Conservation (phyloP, 2,329 filamentous ascomycete genomes). For the Ophiostoma populinum region DNA sequence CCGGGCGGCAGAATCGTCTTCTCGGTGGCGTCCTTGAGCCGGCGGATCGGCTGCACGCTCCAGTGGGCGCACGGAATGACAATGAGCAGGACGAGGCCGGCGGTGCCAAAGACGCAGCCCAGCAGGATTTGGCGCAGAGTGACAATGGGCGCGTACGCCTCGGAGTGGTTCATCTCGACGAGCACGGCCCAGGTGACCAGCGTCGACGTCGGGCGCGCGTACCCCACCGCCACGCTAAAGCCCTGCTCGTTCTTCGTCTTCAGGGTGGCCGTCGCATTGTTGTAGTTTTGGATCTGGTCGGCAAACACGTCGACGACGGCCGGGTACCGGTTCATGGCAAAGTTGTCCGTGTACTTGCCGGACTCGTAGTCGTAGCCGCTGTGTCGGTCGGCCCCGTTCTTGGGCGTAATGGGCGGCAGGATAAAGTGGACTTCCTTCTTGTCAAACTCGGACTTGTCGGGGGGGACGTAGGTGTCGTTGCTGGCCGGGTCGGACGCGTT, state of each 20-base stretch:
- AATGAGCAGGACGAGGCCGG: conserved; percentile 53
- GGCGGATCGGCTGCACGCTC: conserved; percentile 62
- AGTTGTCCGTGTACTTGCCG: conserved; percentile 30
- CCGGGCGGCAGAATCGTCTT: conserved; percentile 53
- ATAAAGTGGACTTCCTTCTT: conserved; percentile 37
- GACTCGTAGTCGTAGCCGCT: conserved; percentile 22
- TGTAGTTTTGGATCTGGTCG: conserved; percentile 28
- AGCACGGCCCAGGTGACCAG: conserved; percentile 71
- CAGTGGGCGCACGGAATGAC: conserved; percentile 67
- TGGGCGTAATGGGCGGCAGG: conserved; percentile 30
- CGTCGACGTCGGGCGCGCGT: conserved; percentile 47
- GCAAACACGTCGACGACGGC: conserved; percentile 45
- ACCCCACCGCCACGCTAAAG: conserved; percentile 59
- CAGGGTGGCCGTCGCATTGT: conserved; percentile 53
- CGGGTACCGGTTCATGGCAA: conserved; percentile 43
- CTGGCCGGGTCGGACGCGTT: conserved; percentile 25
- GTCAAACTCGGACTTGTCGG: conserved; percentile 21
- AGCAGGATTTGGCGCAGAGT: conserved; percentile 65
- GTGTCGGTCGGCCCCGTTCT: conserved; percentile 30
- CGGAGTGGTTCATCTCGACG: conserved; percentile 55
- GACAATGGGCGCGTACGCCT: conserved; percentile 61
- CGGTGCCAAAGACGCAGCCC: conserved; percentile 70
- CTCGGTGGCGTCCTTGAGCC: conserved; percentile 57
- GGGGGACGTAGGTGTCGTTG: conserved; percentile 26
- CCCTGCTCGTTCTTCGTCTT: conserved; percentile 58